These are phyloP conservation scores for Nevesoporus exiguus DNA, from an alignment of 768 basidiomycete species.

Conservation along the genomic window DNA sequence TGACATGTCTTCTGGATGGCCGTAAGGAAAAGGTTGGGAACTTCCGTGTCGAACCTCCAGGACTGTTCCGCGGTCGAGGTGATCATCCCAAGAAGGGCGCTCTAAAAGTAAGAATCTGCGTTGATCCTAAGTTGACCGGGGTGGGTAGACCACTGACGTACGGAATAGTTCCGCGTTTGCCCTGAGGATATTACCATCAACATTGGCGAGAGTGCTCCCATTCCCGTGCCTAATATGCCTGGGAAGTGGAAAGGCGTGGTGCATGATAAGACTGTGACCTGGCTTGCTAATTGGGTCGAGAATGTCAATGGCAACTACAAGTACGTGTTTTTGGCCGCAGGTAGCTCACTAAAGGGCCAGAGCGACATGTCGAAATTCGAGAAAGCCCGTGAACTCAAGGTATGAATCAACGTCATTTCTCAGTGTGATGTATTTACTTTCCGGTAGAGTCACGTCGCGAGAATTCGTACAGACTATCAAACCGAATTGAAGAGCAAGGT, in stretches of 20 bases:
- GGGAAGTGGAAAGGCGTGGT: conserved; percentile 87
- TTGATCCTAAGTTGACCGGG: not conserved
- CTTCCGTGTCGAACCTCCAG: conserved; percentile 97
- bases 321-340: conserved; percentile 98
- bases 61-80: conserved; percentile 96
- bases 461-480: conserved; percentile 86
- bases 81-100: conserved; percentile 98
- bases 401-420: conserved; percentile 26
- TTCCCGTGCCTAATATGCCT: conserved; percentile 87
- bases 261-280: conserved; percentile 96
- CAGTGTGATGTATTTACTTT: conserved; percentile 4
- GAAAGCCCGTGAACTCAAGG: conserved; percentile 95
- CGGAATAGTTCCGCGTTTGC: conserved; percentile 68
- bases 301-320: conserved; percentile 95
- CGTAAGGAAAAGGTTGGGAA: conserved; percentile 98
- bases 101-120: conserved; percentile 63
- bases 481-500: conserved; percentile 83
- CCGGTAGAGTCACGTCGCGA: conserved; percentile 79
- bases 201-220: conserved; percentile 70
- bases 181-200: conserved; percentile 97
- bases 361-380: conserved; percentile 98
- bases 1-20: conserved; percentile 85
- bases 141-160: conserved; percentile 6
- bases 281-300: conserved; percentile 99
- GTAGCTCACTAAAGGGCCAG: conserved; percentile 95